Base-by-base conservation (phyloP, 768 basidiomycete genomes). In the Boletus sp. region DNA sequence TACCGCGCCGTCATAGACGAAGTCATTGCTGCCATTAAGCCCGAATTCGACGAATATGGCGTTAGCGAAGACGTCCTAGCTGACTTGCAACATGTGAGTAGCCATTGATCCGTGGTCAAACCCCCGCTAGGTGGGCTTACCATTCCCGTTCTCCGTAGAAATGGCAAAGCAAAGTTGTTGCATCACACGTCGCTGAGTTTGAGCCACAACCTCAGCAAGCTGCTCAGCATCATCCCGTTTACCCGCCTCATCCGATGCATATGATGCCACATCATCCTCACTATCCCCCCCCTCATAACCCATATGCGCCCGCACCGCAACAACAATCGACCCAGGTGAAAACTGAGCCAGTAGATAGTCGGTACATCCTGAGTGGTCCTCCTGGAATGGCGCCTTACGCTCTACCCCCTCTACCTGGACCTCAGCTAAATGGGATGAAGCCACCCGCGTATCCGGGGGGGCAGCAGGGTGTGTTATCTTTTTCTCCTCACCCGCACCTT, bases 1-100 rank as follows among this genome's bases (percentile, higher is more conserved):
- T 99, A 99, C 76, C 91, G 96, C 62, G 73, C 84, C 57, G 90
- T 99, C 75, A 98, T 99, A 76, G 94, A 97, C 84, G 94, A 98
- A 76, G 95, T 98, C 63, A 89, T 98, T 65, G 75, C 77, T 33
- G 78, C 81, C 64, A 90, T 96, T 78, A 92, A 90, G 77, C 78
- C 85, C 73, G 95, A 98, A 71, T 99, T 98, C 76, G 95, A 98
- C 71, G 94, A 96, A 70, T 94, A 90, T 67, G 97, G 97, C 59
- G 90, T 99, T 61, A 81, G 86, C 70, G 90, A 98, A 71, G 92
- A 94, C 18, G 88, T 98, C 56, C 78, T 98, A 47, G 85, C 86
- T 63, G 89, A 92, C 50, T 78, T 99, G 55, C 92, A 96, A 76
- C 83, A 85, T 62, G 95, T 96, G 77, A 81, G 89, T 83, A 55